Percentiles rank a stretch among this genome's conserved stretches.
phyloP scores from a whole-genome alignment of 257 asterid species.

The Thymus quinquecostatus region DNA sequence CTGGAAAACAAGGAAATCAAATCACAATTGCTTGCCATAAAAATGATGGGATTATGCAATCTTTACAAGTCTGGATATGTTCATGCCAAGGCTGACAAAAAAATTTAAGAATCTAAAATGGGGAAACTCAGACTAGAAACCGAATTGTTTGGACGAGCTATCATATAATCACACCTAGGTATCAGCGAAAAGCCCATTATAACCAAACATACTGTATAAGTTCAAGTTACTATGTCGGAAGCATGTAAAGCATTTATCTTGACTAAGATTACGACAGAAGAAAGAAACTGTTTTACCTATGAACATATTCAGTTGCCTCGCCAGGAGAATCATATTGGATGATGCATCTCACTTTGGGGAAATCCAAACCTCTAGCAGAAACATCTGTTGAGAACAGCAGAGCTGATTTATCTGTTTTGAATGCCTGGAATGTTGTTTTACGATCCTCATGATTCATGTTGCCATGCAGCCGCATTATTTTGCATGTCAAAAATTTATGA shows the following conservation, averaged over 20 bases:
- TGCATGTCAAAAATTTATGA: constrained; percentile 68
- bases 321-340: constrained; percentile 99
- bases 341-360: constrained; percentile 94
- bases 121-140: background rate
- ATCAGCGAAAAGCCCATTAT: background rate
- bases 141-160: background rate
- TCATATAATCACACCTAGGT: background rate
- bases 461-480: constrained; percentile 79
- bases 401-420: constrained; percentile 83
- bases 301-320: constrained; percentile 98
- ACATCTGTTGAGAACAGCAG: constrained; percentile 90
- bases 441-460: constrained; percentile 89
- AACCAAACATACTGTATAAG: constrained; percentile 4
- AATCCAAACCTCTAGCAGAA: constrained; percentile 95
- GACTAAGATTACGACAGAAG: background rate
- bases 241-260: background rate
- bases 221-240: background rate
- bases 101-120: constrained; percentile 2
- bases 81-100: background rate
- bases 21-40: background rate
- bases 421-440: constrained; percentile 75
- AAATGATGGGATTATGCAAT: background rate
- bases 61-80: background rate
- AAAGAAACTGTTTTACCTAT: constrained; percentile 60
- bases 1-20: background rate